These are phyloP conservation scores for Stephania yunnanensis DNA, from an alignment of 164 flowering plant species.

Conservation along the genomic window DNA sequence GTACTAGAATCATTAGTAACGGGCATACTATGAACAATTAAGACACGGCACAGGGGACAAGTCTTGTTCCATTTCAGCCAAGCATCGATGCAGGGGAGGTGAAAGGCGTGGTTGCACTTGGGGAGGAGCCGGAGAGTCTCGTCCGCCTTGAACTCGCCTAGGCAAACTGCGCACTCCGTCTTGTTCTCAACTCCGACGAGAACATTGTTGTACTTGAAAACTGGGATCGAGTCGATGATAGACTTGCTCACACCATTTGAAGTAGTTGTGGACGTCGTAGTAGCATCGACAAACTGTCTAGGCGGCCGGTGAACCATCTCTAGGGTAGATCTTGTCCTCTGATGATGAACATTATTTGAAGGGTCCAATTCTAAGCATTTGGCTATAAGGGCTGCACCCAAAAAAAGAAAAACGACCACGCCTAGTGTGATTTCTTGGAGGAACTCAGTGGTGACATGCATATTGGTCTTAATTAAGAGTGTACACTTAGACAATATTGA, in stretches of 20 bases:
- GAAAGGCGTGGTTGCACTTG: slow-evolving; percentile 69
- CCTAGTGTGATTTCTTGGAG: slow-evolving; percentile 16
- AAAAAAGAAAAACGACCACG: slow-evolving; percentile 28
- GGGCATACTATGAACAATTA: slow-evolving; percentile 18
- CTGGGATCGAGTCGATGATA: slow-evolving; percentile 35
- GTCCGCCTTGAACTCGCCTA: slow-evolving; percentile 49
- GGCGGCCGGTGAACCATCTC: background rate
- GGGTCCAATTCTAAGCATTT: slow-evolving; percentile 21
- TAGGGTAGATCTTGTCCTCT: slow-evolving; percentile 13
- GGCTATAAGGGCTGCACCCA: slow-evolving; percentile 23
- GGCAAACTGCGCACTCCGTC: slow-evolving; percentile 60
- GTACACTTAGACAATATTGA: no score
- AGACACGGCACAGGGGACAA: slow-evolving; percentile 62
- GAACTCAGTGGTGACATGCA: background rate
- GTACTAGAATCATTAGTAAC: slow-evolving; percentile 6
- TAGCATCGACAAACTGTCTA: slow-evolving; percentile 20
- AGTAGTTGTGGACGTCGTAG: slow-evolving; percentile 32
- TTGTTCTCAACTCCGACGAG: slow-evolving; percentile 35
- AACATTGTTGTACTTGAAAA: slow-evolving; percentile 27
- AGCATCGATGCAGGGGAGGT: slow-evolving; percentile 58
- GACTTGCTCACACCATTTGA: slow-evolving; percentile 8
- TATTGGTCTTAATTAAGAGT: no score
- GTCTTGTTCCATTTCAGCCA: slow-evolving; percentile 57
- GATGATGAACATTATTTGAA: background rate
- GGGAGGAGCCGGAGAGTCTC: slow-evolving; percentile 56